phyloP scores from a whole-genome alignment of 1,284 basidiomycete species.

The Puccinia novopanici region DNA sequence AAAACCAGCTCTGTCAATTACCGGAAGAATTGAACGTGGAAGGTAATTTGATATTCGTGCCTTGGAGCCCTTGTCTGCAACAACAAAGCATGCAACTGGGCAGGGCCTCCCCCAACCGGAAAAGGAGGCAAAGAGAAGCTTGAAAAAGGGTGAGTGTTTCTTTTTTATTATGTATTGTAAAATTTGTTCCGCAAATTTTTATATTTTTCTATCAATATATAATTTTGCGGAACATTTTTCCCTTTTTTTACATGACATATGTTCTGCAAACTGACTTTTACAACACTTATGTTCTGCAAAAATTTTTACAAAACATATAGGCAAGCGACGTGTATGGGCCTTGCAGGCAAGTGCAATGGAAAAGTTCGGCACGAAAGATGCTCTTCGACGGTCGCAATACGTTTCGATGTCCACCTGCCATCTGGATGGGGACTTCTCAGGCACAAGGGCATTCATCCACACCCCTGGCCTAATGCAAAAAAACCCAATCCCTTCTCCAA shows the following conservation, averaged over 20 bases:
- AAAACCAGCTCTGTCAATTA: background rate
- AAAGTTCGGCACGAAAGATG: background rate
- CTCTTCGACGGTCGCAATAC: background rate
- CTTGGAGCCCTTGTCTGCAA: background rate
- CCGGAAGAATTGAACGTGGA: background rate
- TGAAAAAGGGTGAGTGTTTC: background rate
- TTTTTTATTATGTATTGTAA: background rate
- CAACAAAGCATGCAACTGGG: background rate
- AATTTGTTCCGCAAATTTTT: background rate
- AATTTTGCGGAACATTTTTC: no score
- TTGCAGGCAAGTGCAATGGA: background rate
- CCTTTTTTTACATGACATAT: no score
- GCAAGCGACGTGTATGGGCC: background rate
- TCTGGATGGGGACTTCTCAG: background rate
- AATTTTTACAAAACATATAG: background rate
- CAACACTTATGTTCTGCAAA: no score
- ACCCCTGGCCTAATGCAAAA: background rate
- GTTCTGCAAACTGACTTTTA: background rate
- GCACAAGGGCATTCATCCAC: background rate
- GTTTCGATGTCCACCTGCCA: background rate
- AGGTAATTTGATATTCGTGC: background rate
- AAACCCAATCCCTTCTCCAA: background rate
- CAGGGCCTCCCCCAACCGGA: background rate
- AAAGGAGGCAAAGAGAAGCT: background rate
- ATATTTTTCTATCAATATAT: background rate